Conservation (phyloP, 352 stramenopile genomes). For the Globisporangium recalcitrans region DNA sequence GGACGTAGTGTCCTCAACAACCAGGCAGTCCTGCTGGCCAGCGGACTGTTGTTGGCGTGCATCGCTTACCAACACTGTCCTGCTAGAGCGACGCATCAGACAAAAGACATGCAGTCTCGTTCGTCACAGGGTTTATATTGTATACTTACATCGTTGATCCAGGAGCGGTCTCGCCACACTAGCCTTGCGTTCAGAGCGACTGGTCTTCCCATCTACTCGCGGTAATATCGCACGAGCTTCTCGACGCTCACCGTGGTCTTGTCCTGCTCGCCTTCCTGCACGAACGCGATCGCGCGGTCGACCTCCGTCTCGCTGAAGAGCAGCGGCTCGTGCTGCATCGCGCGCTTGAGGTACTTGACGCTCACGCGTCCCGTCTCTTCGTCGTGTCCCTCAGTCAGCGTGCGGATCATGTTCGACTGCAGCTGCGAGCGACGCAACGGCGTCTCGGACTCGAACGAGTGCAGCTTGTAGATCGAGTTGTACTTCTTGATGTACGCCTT, state of each 20-base stretch:
- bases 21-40: too few relatives aligned
- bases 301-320: slow-evolving; percentile 80
- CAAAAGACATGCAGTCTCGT: too few relatives aligned
- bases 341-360: slow-evolving; percentile 51
- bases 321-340: slow-evolving; percentile 69
- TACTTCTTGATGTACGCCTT: slow-evolving; percentile 73
- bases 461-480: slow-evolving; percentile 73
- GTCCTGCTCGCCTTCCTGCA: slow-evolving; percentile 24
- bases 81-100: too few relatives aligned
- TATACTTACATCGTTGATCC: too few relatives aligned
- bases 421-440: slow-evolving; percentile 53
- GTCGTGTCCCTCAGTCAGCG: slow-evolving; percentile 52
- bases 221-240: slow-evolving; percentile 36
- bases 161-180: too few relatives aligned
- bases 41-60: too few relatives aligned
- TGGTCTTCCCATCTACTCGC: slow-evolving; percentile 6
- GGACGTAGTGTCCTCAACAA: too few relatives aligned
- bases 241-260: slow-evolving; percentile 42
- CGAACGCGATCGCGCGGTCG: slow-evolving; percentile 40
- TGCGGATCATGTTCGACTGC: slow-evolving; percentile 71
- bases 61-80: too few relatives aligned
- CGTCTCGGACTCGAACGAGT: slow-evolving; percentile 56
- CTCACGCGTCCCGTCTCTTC: slow-evolving; percentile 48
- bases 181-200: too few relatives aligned
- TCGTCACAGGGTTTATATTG: too few relatives aligned